phyloP scores from a whole-genome alignment of 345 rosid species.

The Eucalyptus pauciflora region DNA sequence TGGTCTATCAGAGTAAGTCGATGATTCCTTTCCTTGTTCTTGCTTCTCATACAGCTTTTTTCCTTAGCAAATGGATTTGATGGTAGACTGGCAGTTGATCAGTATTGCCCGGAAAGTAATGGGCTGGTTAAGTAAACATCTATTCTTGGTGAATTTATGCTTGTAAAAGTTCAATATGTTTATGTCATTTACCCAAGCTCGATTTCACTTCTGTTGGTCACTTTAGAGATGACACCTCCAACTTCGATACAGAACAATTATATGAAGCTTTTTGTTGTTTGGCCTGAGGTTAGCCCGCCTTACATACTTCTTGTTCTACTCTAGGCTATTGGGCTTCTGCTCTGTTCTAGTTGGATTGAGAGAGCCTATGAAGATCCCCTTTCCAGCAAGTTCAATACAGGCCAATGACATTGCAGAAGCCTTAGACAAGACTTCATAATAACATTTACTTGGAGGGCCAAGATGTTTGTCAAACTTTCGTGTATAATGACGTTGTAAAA shows the following conservation, averaged over 20 bases:
- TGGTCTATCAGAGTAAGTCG: neutral
- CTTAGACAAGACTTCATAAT: too few relatives aligned
- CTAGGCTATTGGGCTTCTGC: neutral
- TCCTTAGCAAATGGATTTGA: neutral
- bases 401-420: too few relatives aligned
- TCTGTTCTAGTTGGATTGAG: neutral
- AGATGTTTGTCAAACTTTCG: neutral
- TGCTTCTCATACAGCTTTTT: neutral
- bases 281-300: rapidly evolving
- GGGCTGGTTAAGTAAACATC: neutral
- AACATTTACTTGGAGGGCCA: too few relatives aligned
- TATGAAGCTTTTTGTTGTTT: neutral
- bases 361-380: neutral
- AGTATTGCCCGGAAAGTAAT: neutral
- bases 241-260: rapidly evolving
- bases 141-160: neutral
- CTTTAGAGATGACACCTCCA: neutral
- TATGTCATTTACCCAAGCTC: neutral
- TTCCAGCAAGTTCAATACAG: neutral
- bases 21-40: neutral
- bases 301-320: rapidly evolving
- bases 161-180: neutral
- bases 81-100: neutral
- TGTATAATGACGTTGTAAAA: rapidly evolving
- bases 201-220: neutral